These are phyloP conservation scores for Bertia moriformis DNA, from an alignment of 2,329 filamentous ascomycete genomes.

Conservation along the genomic window DNA sequence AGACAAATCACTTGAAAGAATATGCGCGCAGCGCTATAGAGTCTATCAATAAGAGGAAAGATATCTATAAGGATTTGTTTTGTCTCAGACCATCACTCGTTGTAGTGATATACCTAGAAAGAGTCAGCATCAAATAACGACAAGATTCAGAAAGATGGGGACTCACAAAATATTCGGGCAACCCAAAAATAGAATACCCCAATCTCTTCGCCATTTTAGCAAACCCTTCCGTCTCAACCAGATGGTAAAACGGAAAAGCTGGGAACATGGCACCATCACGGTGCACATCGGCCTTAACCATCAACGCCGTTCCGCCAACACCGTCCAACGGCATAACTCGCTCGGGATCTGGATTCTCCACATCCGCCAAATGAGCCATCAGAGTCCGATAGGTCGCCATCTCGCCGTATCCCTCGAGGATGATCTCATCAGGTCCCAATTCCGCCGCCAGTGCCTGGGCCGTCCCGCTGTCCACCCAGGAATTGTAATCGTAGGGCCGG, in stretches of 20 bases:
- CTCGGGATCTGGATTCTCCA: constrained; percentile 34
- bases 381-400: constrained; percentile 82
- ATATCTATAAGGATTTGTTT: background rate
- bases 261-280: constrained; percentile 98
- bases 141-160: constrained; percentile 2
- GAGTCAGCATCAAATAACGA: constrained; percentile 5
- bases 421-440: constrained; percentile 82
- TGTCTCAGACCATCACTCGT: constrained; percentile 45
- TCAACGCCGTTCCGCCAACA: constrained; percentile 77
- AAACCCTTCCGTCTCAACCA: constrained; percentile 96
- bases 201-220: constrained; percentile 88
- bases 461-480: constrained; percentile 79
- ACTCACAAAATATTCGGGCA: constrained; percentile 90
- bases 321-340: constrained; percentile 70
- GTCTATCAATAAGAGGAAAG: background rate
- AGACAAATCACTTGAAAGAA: too few relatives aligned
- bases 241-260: constrained; percentile 84
- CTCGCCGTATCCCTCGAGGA: constrained; percentile 84
- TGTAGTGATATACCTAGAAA: constrained; percentile 73
- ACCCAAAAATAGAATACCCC: constrained; percentile 72
- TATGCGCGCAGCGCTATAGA: background rate
- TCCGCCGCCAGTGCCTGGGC: constrained; percentile 61
- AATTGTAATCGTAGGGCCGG: constrained; percentile 91
- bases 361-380: constrained; percentile 66
- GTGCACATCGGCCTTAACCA: constrained; percentile 95